Percentiles rank a stretch among this genome's conserved stretches.
Conservation (phyloP, 352 stramenopile species). For the Pythium apleroticum region DNA sequence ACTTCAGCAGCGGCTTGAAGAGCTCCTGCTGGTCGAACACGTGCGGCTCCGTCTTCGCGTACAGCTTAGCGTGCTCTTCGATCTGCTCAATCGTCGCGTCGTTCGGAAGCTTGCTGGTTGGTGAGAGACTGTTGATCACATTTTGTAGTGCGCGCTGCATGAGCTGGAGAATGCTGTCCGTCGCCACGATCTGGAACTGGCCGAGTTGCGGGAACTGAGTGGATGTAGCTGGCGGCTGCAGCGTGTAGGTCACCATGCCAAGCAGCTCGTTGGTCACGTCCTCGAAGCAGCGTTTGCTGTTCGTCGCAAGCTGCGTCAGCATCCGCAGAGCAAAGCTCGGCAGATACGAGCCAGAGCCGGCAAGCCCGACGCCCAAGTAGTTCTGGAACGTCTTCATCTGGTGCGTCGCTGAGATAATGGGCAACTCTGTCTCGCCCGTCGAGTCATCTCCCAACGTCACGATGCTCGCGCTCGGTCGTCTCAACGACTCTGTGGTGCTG, state of each 20-base stretch:
- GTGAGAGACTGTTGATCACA: constrained; percentile 58
- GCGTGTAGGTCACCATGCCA: constrained; percentile 64
- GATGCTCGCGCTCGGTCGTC: constrained; percentile 4
- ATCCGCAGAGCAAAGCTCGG: constrained; percentile 79
- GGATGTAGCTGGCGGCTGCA: constrained; percentile 35
- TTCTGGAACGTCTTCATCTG: constrained; percentile 84
- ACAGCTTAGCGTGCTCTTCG: constrained; percentile 37
- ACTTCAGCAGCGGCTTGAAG: constrained; percentile 52
- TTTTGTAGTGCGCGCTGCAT: constrained; percentile 74
- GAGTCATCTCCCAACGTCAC: neutral
- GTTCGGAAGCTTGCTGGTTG: constrained; percentile 42
- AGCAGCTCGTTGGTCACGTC: constrained; percentile 75
- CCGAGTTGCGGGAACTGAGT: constrained; percentile 57
- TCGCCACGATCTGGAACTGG: constrained; percentile 78
- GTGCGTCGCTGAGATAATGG: constrained; percentile 45
- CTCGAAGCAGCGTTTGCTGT: constrained; percentile 72
- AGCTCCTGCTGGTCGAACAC: constrained; percentile 75
- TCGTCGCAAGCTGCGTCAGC: constrained; percentile 74
- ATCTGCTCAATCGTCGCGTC: constrained; percentile 47
- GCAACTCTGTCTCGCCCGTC: constrained; percentile 29
- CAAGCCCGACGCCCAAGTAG: constrained; percentile 67
- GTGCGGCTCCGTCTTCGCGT: constrained; percentile 35
- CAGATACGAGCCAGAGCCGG: constrained; percentile 55
- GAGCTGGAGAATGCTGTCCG: constrained; percentile 76
- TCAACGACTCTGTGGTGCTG: neutral